Evolutionary conservation across 192 early-diverging fungal species (phyloP), one percentile per base, ranked within the genome.

Genomic region (Backusella westeae): DNA sequence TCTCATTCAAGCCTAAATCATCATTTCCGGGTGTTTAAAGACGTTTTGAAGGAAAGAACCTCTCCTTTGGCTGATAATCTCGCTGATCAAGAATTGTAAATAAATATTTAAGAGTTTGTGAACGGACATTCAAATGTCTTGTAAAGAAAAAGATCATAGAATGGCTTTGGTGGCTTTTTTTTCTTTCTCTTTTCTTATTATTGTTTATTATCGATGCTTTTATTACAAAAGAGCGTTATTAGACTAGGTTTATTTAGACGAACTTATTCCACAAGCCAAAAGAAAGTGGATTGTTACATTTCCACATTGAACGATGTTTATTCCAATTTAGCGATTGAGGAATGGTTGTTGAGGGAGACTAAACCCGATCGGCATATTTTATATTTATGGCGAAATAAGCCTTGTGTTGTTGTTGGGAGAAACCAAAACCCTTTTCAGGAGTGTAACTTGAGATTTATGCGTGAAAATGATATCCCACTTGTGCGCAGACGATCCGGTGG

Each of bases 381-480:
- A 8, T 95, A 92, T 70, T 89, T 99, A 35, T 99, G 93, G 89
- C 91, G 96, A 65, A 99, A 98, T 84, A 82, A 80, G 15, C 85
- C 89, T 49, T 94, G 94, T 71, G 93, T 98, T 2, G 94, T 99
- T 39, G 90, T 99, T 80, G 98, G 98, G 5, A 87, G 96, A 67
- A 99, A 99, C 81, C 98, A 98, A 91, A 99, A 99, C 73, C 96
- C 97, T 17, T 99, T 93, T 91, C 96, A 96, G 79, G 97, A 99
- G 79, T 95, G 94, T 84, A 92, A 97, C 78, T 77, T 97, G 75
- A 79, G 77, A 53, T 81, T 91, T 71, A 85, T 98, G 90, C 79
- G 78, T 19, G 69, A 85, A 35, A 79, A 91, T 34, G 82, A 86
- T 21, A 90, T 98, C 15, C 93, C 93, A 73, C 90, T 98, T 67